Evolutionary conservation across 2,329 filamentous ascomycete species (phyloP).

Genomic region (Calonectria henricotiae): DNA sequence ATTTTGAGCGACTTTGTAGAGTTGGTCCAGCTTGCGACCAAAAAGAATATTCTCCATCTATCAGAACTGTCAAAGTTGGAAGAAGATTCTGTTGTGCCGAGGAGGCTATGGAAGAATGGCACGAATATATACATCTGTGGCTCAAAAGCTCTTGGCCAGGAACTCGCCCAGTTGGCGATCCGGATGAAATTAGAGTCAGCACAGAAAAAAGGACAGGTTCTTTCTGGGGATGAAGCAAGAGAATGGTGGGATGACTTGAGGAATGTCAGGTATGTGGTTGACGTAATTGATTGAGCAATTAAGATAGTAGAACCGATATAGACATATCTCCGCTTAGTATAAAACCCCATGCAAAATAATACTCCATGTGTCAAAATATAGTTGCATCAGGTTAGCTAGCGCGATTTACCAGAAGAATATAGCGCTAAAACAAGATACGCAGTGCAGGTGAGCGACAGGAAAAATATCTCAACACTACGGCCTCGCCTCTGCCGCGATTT

Average conservation of each 20-base stretch:
- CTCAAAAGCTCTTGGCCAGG: neutral
- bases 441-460: too few relatives aligned
- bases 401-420: too few relatives aligned
- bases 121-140: constrained; percentile 3
- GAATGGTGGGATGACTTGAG: constrained; percentile 4
- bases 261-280: constrained; percentile 2
- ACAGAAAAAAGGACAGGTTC: neutral
- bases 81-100: neutral
- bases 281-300: neutral
- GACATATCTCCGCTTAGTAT: too few relatives aligned
- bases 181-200: neutral
- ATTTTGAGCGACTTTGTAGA: neutral
- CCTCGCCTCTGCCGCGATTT: too few relatives aligned
- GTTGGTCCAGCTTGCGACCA: neutral
- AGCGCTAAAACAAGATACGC: too few relatives aligned
- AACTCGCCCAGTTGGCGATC: neutral
- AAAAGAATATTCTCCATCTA: neutral
- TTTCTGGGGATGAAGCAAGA: neutral
- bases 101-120: constrained; percentile 9
- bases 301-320: too few relatives aligned
- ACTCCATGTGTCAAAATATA: too few relatives aligned
- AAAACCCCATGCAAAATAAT: too few relatives aligned
- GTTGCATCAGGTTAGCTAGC: too few relatives aligned
- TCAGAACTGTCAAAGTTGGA: neutral
- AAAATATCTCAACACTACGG: too few relatives aligned